These are phyloP conservation scores for Phaeoacremonium minimum DNA, from an alignment of 2,329 filamentous ascomycete genomes.

Conservation along the genomic window DNA sequence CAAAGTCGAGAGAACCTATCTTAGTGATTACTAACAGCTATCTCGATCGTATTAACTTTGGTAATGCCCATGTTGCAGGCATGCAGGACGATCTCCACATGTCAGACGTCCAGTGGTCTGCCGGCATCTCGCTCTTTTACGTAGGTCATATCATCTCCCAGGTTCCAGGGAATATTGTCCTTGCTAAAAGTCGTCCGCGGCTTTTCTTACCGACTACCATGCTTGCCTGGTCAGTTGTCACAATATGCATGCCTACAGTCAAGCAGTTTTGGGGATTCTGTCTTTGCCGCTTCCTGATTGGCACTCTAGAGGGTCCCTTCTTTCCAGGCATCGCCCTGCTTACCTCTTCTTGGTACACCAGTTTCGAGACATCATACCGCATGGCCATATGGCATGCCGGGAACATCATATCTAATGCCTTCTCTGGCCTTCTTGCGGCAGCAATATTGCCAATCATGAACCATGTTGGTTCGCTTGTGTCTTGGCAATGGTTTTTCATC, in stretches of 20 bases:
- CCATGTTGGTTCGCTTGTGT: too few relatives aligned
- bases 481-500: too few relatives aligned
- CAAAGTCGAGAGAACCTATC: too few relatives aligned
- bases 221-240: constrained; percentile 33
- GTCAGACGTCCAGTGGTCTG: constrained; percentile 26
- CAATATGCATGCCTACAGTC: constrained; percentile 34
- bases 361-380: too few relatives aligned
- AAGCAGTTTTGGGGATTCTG: constrained; percentile 18
- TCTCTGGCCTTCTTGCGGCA: too few relatives aligned
- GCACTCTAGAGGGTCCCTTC: constrained; percentile 28
- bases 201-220: constrained; percentile 31
- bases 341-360: too few relatives aligned
- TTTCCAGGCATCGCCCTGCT: constrained; percentile 43
- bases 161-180: constrained; percentile 37
- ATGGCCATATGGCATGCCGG: too few relatives aligned
- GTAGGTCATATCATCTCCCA: constrained; percentile 38
- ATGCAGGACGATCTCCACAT: constrained; percentile 28
- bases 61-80: constrained; percentile 30
- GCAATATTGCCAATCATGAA: too few relatives aligned
- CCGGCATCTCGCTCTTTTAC: constrained; percentile 35
- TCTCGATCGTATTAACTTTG: constrained; percentile 45
- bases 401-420: too few relatives aligned
- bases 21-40: too few relatives aligned
- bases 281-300: constrained; percentile 21
- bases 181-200: constrained; percentile 30